Conservation (phyloP, 176 grass and related monocot genomes). For the Metroxylon sagu region DNA sequence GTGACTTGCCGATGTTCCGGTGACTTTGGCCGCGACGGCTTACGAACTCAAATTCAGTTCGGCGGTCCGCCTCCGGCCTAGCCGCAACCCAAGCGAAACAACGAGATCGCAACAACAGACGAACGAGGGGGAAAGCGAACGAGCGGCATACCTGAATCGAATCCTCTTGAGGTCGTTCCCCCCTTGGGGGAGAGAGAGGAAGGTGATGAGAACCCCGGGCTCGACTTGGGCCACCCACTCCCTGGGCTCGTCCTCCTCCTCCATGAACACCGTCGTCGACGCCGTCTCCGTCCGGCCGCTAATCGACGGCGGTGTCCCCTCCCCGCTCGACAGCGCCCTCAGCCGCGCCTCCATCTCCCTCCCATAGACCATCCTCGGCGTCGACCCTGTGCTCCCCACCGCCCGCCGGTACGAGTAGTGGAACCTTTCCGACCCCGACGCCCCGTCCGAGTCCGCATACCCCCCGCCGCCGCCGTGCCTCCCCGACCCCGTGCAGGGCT, state of each 20-base stretch:
- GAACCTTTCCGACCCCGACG: conserved; percentile 44
- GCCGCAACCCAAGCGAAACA: background rate
- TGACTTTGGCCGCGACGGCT: too few relatives aligned
- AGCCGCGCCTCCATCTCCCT: conserved; percentile 15
- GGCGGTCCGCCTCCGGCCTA: background rate
- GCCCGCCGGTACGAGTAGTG: conserved; percentile 40
- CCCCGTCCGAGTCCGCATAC: conserved; percentile 48
- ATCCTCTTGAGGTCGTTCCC: conserved; percentile 95
- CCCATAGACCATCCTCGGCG: conserved; percentile 30
- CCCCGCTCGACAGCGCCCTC: conserved; percentile 36
- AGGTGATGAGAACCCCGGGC: conserved; percentile 93
- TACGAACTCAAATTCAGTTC: too few relatives aligned
- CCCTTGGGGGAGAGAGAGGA: conserved; percentile 68
- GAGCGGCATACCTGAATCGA: conserved; percentile 64
- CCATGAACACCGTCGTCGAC: conserved; percentile 17
- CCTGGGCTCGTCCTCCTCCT: conserved; percentile 62
- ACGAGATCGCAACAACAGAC: background rate
- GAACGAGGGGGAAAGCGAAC: background rate
- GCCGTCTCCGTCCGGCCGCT: conserved; percentile 55
- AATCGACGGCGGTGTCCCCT: conserved; percentile 75
- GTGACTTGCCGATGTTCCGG: too few relatives aligned
- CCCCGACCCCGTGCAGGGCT: conserved; percentile 53
- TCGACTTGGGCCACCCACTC: conserved; percentile 97
- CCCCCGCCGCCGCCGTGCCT: conserved; percentile 33
- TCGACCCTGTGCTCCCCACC: conserved; percentile 25